Evolutionary conservation across 2,329 filamentous ascomycete genomes (phyloP).

Genomic region (Phialemoniopsis sp.): DNA sequence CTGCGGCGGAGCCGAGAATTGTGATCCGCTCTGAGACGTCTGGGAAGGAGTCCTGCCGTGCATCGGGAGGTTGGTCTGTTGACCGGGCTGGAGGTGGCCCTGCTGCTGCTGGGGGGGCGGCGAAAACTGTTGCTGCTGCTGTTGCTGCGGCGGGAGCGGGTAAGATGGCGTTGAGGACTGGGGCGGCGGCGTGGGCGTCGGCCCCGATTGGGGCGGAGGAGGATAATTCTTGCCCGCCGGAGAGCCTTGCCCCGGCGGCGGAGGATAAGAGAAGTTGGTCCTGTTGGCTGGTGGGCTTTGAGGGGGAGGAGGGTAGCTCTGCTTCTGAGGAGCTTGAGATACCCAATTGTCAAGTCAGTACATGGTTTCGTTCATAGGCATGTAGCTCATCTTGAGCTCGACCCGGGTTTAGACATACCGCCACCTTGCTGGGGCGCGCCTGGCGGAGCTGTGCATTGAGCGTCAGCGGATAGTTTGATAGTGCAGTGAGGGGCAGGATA

Average conservation of each 20-base stretch:
- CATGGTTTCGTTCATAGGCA: no score
- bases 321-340: conserved; percentile 10
- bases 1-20: conserved; percentile 22
- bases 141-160: conserved; percentile 23
- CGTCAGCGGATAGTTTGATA: conserved; percentile 4
- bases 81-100: conserved; percentile 14
- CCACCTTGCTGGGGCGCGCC: conserved; percentile 3
- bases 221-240: conserved; percentile 27
- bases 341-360: conserved; percentile 1
- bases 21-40: conserved; percentile 17
- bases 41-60: conserved; percentile 26
- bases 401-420: conserved; percentile 1
- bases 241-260: conserved; percentile 16
- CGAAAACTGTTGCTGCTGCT: conserved; percentile 20
- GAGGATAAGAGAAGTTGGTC: conserved; percentile 29
- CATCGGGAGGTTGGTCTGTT: conserved; percentile 26
- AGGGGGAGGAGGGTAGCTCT: conserved; percentile 28
- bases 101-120: conserved; percentile 14
- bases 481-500: not conserved
- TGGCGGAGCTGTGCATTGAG: conserved; percentile 14
- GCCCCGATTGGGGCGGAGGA: conserved; percentile 24
- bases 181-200: conserved; percentile 22
- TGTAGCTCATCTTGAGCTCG: not conserved
- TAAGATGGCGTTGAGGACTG: conserved; percentile 21
- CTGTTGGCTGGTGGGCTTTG: conserved; percentile 28